Evolutionary conservation across 2,329 filamentous ascomycete species (phyloP), one percentile per base, ranked within the genome.

Genomic region (Neonectria sp.): DNA sequence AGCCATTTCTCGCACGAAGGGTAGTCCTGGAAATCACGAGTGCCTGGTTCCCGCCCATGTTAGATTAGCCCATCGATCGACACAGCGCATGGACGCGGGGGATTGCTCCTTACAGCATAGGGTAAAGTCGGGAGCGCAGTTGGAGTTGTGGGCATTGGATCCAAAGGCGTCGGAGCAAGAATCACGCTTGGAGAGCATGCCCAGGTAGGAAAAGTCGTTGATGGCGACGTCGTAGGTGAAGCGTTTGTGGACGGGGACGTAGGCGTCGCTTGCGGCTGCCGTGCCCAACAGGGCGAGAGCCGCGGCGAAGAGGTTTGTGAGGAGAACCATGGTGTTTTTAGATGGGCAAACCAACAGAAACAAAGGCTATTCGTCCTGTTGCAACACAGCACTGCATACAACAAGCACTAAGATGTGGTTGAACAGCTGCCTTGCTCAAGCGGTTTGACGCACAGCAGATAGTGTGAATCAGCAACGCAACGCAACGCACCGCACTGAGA

Each of bases 151-250:
- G 21, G 70, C 70, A n/a, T 48, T 57, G 3, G 35, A 12, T 8
- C 70, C 68, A 53, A 71, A 70, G 35, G 60, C 65, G 35, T 71
- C 70, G 6, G 68, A 65, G 56, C 70, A 71, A 8, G 51, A 45
- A 37, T 71, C 70, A 7, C 70, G 51, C 48, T 61, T 63, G 12
- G 65, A 70, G 25, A 70, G 65, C 65, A 72, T 70, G 27, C 57
- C 61, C 51, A 65, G 25, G 43, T 67, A 70, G 13, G 63, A 60
- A 25, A 69, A 68, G 59, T 69, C 66, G 45, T 66, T 52, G 24
- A 69, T 25, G 12, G 49, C 49, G 31, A 24, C 24, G 52, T 67
- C 40, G 27, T 65, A 68, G n/a, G 63, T 45, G 51, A 65, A 61
- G 25, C 65, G 63, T 24, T 68, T 67, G 37, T 70, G 65, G 9